Evolutionary conservation across 2,329 filamentous ascomycete species (phyloP).

Genomic region (Aspergillus japonicus): DNA sequence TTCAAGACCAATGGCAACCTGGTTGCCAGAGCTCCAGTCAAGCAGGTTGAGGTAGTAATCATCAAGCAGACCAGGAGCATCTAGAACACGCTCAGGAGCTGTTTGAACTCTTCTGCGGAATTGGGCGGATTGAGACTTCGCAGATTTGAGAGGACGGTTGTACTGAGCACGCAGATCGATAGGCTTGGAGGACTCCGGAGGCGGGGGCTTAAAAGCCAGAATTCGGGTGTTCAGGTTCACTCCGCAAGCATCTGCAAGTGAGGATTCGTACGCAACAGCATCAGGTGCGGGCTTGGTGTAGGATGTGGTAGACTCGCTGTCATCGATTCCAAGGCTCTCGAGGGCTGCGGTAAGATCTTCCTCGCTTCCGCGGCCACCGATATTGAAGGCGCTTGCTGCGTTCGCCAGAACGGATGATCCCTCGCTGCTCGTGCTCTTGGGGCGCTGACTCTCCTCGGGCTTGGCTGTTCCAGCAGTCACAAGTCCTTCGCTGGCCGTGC

Average conservation of each 20-base stretch:
- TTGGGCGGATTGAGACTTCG: slow-evolving; percentile 72
- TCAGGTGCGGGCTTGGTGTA: slow-evolving; percentile 82
- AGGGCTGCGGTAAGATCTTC: slow-evolving; percentile 79
- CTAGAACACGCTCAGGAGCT: slow-evolving; percentile 90
- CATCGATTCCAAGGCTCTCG: slow-evolving; percentile 74
- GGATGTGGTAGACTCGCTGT: slow-evolving; percentile 63
- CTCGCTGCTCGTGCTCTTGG: slow-evolving; percentile 69
- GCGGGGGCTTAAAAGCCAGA: slow-evolving; percentile 94
- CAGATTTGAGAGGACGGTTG: slow-evolving; percentile 87
- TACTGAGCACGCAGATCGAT: slow-evolving; percentile 97
- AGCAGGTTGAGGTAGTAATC: slow-evolving; percentile 99
- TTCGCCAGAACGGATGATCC: slow-evolving; percentile 74
- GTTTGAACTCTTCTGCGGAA: slow-evolving; percentile 90
- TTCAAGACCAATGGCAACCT: slow-evolving; percentile 95
- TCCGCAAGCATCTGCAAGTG: slow-evolving; percentile 84
- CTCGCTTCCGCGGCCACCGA: slow-evolving; percentile 59
- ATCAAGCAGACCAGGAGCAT: slow-evolving; percentile 92
- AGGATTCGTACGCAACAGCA: slow-evolving; percentile 86
- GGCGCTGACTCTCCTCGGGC: slow-evolving; percentile 73
- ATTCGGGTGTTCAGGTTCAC: slow-evolving; percentile 93
- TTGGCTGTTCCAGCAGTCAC: slow-evolving; percentile 79
- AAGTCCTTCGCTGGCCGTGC: slow-evolving; percentile 83
- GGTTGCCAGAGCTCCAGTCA: slow-evolving; percentile 97
- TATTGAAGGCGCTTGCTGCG: slow-evolving; percentile 66
- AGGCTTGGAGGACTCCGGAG: slow-evolving; percentile 97